A percentile compares a stretch with the other conserved stretches of the same genome.
Conservation (phyloP, 257 asterid genomes). For the Vinca minor region DNA sequence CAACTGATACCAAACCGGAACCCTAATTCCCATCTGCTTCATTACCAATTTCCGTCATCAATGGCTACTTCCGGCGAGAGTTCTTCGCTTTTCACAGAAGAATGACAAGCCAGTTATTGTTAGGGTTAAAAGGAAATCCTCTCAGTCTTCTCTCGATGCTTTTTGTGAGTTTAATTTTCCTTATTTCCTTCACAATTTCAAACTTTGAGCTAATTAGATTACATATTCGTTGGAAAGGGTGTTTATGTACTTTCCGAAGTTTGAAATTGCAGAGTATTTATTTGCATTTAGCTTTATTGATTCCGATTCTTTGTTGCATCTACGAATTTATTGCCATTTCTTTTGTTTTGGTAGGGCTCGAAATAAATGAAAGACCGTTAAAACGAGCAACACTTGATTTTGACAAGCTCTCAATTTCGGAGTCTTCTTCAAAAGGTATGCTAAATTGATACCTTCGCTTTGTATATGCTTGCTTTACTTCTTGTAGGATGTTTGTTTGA, state of each 20-base stretch:
- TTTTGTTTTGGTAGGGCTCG: constrained; percentile 63
- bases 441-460: neutral
- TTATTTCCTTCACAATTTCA: neutral
- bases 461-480: too few species aligned
- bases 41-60: neutral
- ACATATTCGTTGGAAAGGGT: neutral
- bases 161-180: constrained; percentile 41
- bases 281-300: neutral
- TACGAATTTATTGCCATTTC: too few species aligned
- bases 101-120: constrained; percentile 60
- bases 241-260: too few species aligned
- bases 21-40: too few species aligned
- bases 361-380: constrained; percentile 62
- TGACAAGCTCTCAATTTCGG: constrained; percentile 55
- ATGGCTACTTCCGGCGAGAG: constrained; percentile 41
- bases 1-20: too few species aligned
- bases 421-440: constrained; percentile 54
- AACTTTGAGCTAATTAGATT: neutral
- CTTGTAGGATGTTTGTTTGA: too few species aligned
- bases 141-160: constrained; percentile 55
- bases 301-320: neutral
- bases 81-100: constrained; percentile 29
- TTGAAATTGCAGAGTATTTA: neutral
- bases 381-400: constrained; percentile 70
- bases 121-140: constrained; percentile 75